These are phyloP conservation scores for Marasmius tenuissimus DNA, from an alignment of 1,284 basidiomycete genomes.

Conservation along the genomic window DNA sequence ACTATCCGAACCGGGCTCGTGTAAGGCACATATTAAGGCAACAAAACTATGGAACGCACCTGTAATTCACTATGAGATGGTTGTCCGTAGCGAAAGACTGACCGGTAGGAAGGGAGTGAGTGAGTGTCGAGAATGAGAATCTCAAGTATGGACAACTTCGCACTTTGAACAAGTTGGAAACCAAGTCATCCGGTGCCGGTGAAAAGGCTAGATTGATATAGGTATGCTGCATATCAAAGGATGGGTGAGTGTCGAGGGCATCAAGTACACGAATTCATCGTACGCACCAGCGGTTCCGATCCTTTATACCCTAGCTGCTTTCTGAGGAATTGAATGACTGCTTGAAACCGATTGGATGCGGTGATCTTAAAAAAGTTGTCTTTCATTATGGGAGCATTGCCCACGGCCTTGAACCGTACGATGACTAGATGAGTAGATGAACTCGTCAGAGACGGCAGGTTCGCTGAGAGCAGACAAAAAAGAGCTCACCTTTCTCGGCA, in stretches of 20 bases:
- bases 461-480: background rate
- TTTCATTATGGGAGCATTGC: constrained; percentile 98
- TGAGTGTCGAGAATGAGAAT: background rate
- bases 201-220: constrained; percentile 99
- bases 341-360: constrained; percentile 91
- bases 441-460: background rate
- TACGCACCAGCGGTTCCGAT: constrained; percentile 82
- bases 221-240: constrained; percentile 69
- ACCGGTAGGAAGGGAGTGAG: background rate
- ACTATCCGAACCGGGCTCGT: constrained; percentile 30
- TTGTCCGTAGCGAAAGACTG: constrained; percentile 92
- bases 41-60: constrained; percentile 45
- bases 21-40: background rate
- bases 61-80: constrained; percentile 95
- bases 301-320: constrained; percentile 90
- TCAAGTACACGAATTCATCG: background rate
- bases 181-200: constrained; percentile 90
- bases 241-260: background rate
- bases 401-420: constrained; percentile 98
- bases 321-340: constrained; percentile 91
- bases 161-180: constrained; percentile 87
- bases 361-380: constrained; percentile 99
- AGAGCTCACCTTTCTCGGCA: constrained; percentile 66
- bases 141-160: constrained; percentile 13
- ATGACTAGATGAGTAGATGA: constrained; percentile 63